Conservation (phyloP, 2,329 filamentous ascomycete genomes). For the Ophiostoma australiae region DNA sequence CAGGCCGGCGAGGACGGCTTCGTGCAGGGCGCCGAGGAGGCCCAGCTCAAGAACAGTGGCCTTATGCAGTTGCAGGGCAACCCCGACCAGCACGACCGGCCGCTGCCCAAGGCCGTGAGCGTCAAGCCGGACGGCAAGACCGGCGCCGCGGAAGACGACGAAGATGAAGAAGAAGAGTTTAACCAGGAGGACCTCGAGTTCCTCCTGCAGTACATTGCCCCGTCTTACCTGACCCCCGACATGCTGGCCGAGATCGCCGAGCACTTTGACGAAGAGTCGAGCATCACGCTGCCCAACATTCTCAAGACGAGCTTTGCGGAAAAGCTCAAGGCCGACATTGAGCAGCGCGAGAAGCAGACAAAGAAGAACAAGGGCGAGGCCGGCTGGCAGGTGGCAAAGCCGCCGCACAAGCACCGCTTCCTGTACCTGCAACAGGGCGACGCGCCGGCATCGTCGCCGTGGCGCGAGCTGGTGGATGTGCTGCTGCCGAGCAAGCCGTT, state of each 20-base stretch:
- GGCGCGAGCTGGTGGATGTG: constrained; percentile 73
- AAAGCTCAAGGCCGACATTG: constrained; percentile 65
- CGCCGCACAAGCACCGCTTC: constrained; percentile 93
- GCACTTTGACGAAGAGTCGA: constrained; percentile 76
- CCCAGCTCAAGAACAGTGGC: constrained; percentile 81
- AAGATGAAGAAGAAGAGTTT: constrained; percentile 47
- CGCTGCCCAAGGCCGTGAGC: constrained; percentile 55
- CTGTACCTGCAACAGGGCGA: constrained; percentile 65
- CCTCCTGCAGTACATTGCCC: constrained; percentile 81
- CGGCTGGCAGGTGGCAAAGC: constrained; percentile 72
- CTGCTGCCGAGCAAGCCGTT: constrained; percentile 83
- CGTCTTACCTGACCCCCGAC: constrained; percentile 86
- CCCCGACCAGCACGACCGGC: constrained; percentile 81
- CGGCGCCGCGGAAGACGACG: constrained; percentile 23
- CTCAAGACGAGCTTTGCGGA: constrained; percentile 72
- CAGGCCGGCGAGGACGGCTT: constrained; percentile 92
- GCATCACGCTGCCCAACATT: constrained; percentile 74
- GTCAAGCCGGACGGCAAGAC: background rate
- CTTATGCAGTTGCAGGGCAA: constrained; percentile 90
- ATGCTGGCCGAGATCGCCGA: constrained; percentile 77
- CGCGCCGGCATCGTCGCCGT: constrained; percentile 47
- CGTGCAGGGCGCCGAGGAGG: constrained; percentile 80
- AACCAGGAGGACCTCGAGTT: constrained; percentile 82
- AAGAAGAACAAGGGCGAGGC: constrained; percentile 41
- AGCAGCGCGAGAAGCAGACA: constrained; percentile 53